Evolutionary conservation across 2,329 filamentous ascomycete genomes (phyloP).

Genomic region (Coniochaeta sp.): DNA sequence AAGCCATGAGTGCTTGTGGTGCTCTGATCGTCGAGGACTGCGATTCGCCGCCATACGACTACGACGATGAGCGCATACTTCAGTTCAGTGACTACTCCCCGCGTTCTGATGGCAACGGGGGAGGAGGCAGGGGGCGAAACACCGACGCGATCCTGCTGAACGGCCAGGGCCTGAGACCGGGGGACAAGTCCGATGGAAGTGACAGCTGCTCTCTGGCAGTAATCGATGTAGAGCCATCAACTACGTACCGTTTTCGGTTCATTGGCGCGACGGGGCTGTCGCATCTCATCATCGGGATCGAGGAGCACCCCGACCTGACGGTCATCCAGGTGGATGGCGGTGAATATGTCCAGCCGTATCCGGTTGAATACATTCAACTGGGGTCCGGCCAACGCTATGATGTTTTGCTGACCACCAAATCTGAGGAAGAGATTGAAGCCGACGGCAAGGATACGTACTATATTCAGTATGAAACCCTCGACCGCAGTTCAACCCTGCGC

Average conservation of each 20-base stretch:
- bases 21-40: constrained; percentile 50
- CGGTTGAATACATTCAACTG: constrained; percentile 44
- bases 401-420: constrained; percentile 46
- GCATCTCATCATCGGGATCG: constrained; percentile 45
- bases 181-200: constrained; percentile 18
- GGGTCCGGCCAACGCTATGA: constrained; percentile 55
- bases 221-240: constrained; percentile 52
- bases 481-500: constrained; percentile 16
- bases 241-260: constrained; percentile 55
- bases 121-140: constrained; percentile 48
- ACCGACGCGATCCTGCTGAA: constrained; percentile 50
- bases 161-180: constrained; percentile 39
- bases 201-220: constrained; percentile 36
- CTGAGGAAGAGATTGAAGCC: constrained; percentile 30
- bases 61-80: constrained; percentile 54
- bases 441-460: constrained; percentile 27
- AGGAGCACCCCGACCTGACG: constrained; percentile 45
- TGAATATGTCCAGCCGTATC: constrained; percentile 40
- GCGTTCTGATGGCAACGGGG: constrained; percentile 39
- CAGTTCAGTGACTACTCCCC: constrained; percentile 50
- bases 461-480: constrained; percentile 35
- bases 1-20: constrained; percentile 50
- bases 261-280: constrained; percentile 51
- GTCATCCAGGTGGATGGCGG: constrained; percentile 57
- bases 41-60: constrained; percentile 42